These are phyloP conservation scores for Cardamine chenopodiifolia DNA, from an alignment of 345 rosid species.

Conservation along the genomic window DNA sequence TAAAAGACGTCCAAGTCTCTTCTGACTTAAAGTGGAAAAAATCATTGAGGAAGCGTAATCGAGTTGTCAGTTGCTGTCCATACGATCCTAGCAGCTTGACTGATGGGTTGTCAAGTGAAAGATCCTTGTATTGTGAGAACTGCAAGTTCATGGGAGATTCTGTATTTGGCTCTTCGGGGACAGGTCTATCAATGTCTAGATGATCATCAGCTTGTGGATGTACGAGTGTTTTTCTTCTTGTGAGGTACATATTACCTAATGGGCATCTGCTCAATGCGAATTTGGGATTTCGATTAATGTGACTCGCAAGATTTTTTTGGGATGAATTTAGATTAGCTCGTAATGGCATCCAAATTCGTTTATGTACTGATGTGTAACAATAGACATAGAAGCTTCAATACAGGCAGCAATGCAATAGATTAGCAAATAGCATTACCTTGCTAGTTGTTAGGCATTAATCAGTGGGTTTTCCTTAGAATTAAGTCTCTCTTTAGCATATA, in stretches of 20 bases:
- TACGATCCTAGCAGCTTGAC: constrained; percentile 37
- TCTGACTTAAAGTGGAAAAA: constrained; percentile 64
- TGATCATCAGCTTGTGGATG: constrained; percentile 41
- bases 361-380: constrained; percentile 42
- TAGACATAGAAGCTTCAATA: constrained; percentile 34
- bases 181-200: constrained; percentile 72
- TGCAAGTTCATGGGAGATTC: constrained; percentile 63
- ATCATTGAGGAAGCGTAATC: constrained; percentile 62
- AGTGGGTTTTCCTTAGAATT: constrained; percentile 1
- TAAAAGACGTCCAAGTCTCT: constrained; percentile 53
- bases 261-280: constrained; percentile 38
- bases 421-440: constrained; percentile 37
- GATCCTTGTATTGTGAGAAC: constrained; percentile 60
- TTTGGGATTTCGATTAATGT: constrained; percentile 35
- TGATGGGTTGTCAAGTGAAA: constrained; percentile 22
- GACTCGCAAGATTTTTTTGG: constrained; percentile 29
- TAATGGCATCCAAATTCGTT: constrained; percentile 40
- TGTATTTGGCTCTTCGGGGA: constrained; percentile 53
- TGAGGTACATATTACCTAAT: constrained; percentile 30
- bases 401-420: constrained; percentile 48
- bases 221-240: constrained; percentile 13
- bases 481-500: constrained; percentile 23
- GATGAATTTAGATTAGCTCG: constrained; percentile 23
- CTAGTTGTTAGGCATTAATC: constrained; percentile 36
- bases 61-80: constrained; percentile 38